Conservation (phyloP, 352 stramenopile genomes). For the Peronospora destructor region DNA sequence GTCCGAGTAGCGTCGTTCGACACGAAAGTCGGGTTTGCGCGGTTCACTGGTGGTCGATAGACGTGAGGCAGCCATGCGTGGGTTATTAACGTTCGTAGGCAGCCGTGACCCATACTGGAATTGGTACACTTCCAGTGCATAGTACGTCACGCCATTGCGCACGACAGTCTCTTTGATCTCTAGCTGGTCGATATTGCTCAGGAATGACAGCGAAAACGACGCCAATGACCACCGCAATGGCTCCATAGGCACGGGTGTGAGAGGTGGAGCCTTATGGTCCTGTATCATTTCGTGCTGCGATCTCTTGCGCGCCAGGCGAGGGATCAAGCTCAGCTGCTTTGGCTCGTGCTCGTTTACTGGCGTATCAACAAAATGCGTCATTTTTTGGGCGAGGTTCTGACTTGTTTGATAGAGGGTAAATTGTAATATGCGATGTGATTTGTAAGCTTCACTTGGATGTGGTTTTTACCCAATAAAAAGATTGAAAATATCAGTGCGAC, state of each 20-base stretch:
- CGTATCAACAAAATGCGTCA: slow-evolving; percentile 13
- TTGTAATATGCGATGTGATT: too few relatives aligned
- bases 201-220: slow-evolving; percentile 34
- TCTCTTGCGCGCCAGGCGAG: slow-evolving; percentile 20
- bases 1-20: slow-evolving; percentile 60
- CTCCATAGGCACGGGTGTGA: slow-evolving; percentile 35
- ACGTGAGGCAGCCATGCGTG: slow-evolving; percentile 24
- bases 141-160: slow-evolving; percentile 42
- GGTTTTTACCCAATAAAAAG: too few relatives aligned
- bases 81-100: slow-evolving; percentile 41
- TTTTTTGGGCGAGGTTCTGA: background rate
- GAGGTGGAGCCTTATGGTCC: slow-evolving; percentile 27
- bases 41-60: slow-evolving; percentile 16
- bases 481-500: too few relatives aligned
- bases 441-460: too few relatives aligned
- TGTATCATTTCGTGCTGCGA: slow-evolving; percentile 20
- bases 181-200: slow-evolving; percentile 47
- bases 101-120: slow-evolving; percentile 44
- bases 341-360: slow-evolving; percentile 10
- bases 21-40: slow-evolving; percentile 38
- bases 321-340: slow-evolving; percentile 29
- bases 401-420: too few relatives aligned
- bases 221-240: slow-evolving; percentile 32
- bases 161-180: slow-evolving; percentile 41
- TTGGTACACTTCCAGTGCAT: slow-evolving; percentile 49